These are phyloP conservation scores for Simplicillium aogashimaense DNA, from an alignment of 2,329 filamentous ascomycete genomes.

Conservation along the genomic window DNA sequence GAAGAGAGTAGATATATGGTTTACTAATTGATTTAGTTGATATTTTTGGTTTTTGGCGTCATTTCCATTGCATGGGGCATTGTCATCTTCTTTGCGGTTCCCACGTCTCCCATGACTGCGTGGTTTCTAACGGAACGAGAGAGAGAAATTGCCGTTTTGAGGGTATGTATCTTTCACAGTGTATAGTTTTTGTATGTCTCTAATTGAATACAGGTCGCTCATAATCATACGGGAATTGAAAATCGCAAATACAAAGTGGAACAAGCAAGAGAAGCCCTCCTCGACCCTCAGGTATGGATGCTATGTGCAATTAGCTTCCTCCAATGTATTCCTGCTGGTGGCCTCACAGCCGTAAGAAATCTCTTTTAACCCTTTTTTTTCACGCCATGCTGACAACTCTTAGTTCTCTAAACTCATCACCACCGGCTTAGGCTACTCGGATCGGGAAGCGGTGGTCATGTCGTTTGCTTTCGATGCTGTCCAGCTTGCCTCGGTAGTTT, in stretches of 20 bases:
- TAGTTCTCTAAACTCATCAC: slow-evolving; percentile 9
- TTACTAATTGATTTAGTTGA: too few species aligned
- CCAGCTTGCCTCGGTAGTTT: too few species aligned
- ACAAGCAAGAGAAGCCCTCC: too few species aligned
- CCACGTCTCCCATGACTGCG: slow-evolving; percentile 4
- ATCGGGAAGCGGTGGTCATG: slow-evolving; percentile 5
- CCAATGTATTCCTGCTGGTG: slow-evolving; percentile 8
- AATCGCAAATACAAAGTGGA: too few species aligned
- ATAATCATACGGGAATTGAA: too few species aligned
- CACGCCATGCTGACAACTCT: not conserved
- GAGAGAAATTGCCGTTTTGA: slow-evolving; percentile 6
- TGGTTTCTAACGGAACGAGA: slow-evolving; percentile 6
- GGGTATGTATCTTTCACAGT: slow-evolving; percentile 6
- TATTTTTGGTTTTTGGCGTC: slow-evolving; percentile 2
- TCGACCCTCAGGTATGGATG: slow-evolving; percentile 8
- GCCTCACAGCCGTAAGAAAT: slow-evolving; percentile 5
- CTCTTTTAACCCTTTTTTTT: not conserved
- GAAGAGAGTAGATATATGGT: not conserved
- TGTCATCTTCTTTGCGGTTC: slow-evolving; percentile 3
- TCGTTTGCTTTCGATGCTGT: too few species aligned
- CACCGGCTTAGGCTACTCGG: slow-evolving; percentile 6
- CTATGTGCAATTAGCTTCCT: slow-evolving; percentile 4
- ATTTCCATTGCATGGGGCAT: slow-evolving; percentile 2
- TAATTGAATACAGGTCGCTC: too few species aligned
- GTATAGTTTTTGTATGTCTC: too few species aligned